Evolutionary conservation across 1,284 basidiomycete species (phyloP).

Genomic region (Moniliophthora roreri): DNA sequence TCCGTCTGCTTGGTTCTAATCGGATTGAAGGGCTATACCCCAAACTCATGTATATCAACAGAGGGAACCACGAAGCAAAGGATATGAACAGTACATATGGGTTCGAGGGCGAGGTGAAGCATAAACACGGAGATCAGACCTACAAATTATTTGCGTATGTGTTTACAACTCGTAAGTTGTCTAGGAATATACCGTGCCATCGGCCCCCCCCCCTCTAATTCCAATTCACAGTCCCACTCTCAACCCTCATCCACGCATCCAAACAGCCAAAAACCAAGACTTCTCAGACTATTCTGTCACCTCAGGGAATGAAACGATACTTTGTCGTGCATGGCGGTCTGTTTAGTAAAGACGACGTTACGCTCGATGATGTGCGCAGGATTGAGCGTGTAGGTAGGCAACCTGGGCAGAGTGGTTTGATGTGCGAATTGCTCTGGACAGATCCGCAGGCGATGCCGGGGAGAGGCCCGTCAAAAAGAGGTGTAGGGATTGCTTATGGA

Average conservation of each 20-base stretch:
- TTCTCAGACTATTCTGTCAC: conserved; percentile 70
- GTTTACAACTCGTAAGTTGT: conserved; percentile 81
- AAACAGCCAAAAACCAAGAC: conserved; percentile 50
- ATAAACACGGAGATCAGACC: conserved; percentile 91
- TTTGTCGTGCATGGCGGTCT: conserved; percentile 97
- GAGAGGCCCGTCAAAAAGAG: conserved; percentile 96
- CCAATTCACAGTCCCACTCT: conserved; percentile 72
- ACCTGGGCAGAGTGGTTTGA: conserved; percentile 93
- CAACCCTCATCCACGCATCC: conserved; percentile 81
- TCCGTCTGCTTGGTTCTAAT: conserved; percentile 12
- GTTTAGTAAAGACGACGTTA: conserved; percentile 93
- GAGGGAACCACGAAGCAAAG: conserved; percentile 97
- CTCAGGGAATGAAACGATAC: conserved; percentile 84
- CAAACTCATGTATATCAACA: conserved; percentile 84
- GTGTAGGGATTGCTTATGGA: conserved; percentile 94
- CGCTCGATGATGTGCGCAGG: conserved; percentile 88
- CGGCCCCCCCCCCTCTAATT: conserved; percentile 1
- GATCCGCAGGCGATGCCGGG: conserved; percentile 91
- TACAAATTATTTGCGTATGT: conserved; percentile 92
- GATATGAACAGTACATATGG: conserved; percentile 91
- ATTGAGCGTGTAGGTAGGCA: conserved; percentile 88
- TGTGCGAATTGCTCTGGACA: conserved; percentile 91
- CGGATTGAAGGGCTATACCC: conserved; percentile 78
- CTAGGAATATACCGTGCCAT: not conserved
- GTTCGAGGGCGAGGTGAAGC: conserved; percentile 96